Percentiles rank a stretch among this genome's conserved stretches.
These are phyloP conservation scores for Debaryomyces tyrocola DNA, from an alignment of 805 yeast species.

Conservation along the genomic window DNA sequence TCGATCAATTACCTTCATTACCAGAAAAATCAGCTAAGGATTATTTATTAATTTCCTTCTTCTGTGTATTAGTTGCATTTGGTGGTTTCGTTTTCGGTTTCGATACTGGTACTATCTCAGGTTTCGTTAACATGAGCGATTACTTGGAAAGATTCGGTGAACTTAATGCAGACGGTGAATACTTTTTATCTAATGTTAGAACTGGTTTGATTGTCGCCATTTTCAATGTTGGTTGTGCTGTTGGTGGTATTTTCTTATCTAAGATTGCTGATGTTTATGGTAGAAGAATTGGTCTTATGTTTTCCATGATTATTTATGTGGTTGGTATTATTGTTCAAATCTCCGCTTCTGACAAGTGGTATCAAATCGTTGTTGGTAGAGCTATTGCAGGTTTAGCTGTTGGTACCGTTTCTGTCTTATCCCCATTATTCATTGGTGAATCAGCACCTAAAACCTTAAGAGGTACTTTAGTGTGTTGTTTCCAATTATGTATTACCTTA, in stretches of 20 bases:
- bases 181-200: slow-evolving; percentile 44
- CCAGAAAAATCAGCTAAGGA: slow-evolving; percentile 36
- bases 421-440: slow-evolving; percentile 68
- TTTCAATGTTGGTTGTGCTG: slow-evolving; percentile 70
- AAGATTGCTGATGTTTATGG: slow-evolving; percentile 60
- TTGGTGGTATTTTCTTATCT: slow-evolving; percentile 65
- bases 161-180: slow-evolving; percentile 36
- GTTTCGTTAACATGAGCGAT: slow-evolving; percentile 65
- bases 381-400: slow-evolving; percentile 69
- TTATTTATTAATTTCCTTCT: slow-evolving; percentile 30
- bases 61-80: slow-evolving; percentile 63
- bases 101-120: slow-evolving; percentile 79
- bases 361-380: slow-evolving; percentile 65
- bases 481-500: slow-evolving; percentile 67
- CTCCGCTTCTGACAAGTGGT: slow-evolving; percentile 54
- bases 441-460: slow-evolving; percentile 68
- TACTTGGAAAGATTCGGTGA: slow-evolving; percentile 55
- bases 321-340: slow-evolving; percentile 64
- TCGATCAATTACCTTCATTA: slow-evolving; percentile 14
- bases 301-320: slow-evolving; percentile 55
- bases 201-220: slow-evolving; percentile 54
- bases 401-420: slow-evolving; percentile 68
- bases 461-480: slow-evolving; percentile 70
- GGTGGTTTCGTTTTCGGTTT: slow-evolving; percentile 80
- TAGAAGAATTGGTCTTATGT: slow-evolving; percentile 56